Evolutionary conservation across 768 basidiomycete genomes (phyloP), one percentile per base, ranked within the genome.

Genomic region (Psilocybe cyanescens): DNA sequence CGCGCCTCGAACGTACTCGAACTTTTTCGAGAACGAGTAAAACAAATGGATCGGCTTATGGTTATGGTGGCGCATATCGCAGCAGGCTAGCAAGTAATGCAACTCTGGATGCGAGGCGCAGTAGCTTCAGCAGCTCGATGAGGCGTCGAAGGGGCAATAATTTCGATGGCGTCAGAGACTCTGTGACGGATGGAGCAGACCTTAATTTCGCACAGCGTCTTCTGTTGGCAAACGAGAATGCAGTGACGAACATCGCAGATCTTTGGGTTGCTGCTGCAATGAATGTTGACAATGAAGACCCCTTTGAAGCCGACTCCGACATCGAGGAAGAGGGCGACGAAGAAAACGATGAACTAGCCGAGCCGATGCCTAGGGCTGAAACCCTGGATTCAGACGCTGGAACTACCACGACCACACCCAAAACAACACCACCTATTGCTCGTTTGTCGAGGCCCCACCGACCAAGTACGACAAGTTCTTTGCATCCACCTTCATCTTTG

Each of bases 241-340:
- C 94, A 11, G 95, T 95, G 4, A 96, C 94, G 59, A 94, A 90
- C 66, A 92, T 99, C 69, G 93, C 95, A 24, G 97, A 98, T 75
- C 79, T 99, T 19, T 99, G 97, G 97, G 94, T 99, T 55, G 94
- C 95, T 4, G 92, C 96, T 17, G 97, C 97, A 5, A 94, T 97
- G 78, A 97, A 97, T 61, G 94, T 90, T 31, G 95, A 97, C 70
- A 91, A 92, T 67, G 94, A 95, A 65, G 89, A 95, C 59, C 88
- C 88, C 2, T 91, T 91, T 61, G 86, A 88, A 66, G 78, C 76
- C 9, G 88, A 87, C 58, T 76, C 78, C 47, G 86, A 79, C 44
- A 72, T 70, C 12, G 65, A 72, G 11, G 76, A 77, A 8, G 77
- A 76, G 8, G 71, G 70, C 16, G 73, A 72, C 0, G 72, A 65